Evolutionary conservation across 345 rosid genomes (phyloP), one percentile per base, ranked within the genome.

Genomic region (Eucalyptus brandiana): DNA sequence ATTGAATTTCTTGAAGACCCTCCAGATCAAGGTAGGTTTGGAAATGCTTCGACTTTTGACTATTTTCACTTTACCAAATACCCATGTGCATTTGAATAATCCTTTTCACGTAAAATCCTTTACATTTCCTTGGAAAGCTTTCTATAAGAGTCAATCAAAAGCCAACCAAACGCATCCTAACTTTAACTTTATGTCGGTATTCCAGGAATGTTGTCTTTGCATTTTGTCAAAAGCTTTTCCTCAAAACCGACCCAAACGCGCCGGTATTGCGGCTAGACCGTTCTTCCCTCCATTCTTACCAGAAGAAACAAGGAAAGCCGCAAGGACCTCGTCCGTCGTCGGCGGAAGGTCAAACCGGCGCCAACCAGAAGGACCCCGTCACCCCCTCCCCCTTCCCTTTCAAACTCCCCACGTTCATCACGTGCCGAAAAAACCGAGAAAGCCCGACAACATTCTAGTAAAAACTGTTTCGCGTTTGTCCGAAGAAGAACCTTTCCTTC

Each of bases 401-500:
- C 1, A 13, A 37, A 72, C 7, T 37, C 58, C 44, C 23, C 83
- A 23, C 47, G 2, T 76, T 40, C 24, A 40, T 76, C 85, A 76
- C 85, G 85, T 76, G 85, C 47, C 12, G 26, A 76, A 72, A 69
- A 8, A 2, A 12, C 24, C 8, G 4, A 6, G 8, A 21, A 56
- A 76, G 23, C 45, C 28, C 17, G 23, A 40, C 76, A 40, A 40
- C 47, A 40, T 76, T 40, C 85, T 40, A 40, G 85, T 65, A 32
- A 65, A 65, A n/a, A 40, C 1, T 0, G 11, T 11, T 11, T 12
- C 2, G 14, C 30, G 2, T 18, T 21, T 4, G 47, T 76, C 47
- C 28, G 85, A 24, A 23, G 30, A 40, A 62, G 67, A 28, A 28
- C 3, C 4, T 12, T 40, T 21, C 47, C 85, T 40, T 21, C 7